phyloP scores from a whole-genome alignment of 805 yeast species.

The Saccharomycopsis javanensis region DNA sequence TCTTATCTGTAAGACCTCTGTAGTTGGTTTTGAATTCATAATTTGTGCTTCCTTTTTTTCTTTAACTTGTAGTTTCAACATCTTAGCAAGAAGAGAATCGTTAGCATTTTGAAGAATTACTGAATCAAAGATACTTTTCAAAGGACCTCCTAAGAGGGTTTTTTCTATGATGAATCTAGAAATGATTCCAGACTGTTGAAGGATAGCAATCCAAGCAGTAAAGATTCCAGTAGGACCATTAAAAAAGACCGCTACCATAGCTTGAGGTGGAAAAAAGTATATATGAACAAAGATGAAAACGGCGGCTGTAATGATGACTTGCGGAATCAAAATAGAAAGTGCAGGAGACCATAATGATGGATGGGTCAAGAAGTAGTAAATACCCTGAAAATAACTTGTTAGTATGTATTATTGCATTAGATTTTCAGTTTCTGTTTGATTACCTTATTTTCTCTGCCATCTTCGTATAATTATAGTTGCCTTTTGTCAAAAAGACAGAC shows the following conservation, averaged over 20 bases:
- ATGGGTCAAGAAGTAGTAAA: constrained; percentile 12
- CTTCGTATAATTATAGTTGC: not conserved
- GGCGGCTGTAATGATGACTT: constrained; percentile 16
- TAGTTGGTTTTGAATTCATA: not conserved
- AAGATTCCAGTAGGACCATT: constrained; percentile 21
- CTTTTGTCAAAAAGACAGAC: too few relatives aligned
- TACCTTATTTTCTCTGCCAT: not conserved
- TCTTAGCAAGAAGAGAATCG: constrained; percentile 3
- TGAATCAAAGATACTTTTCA: constrained; percentile 26
- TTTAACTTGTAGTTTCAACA: not conserved
- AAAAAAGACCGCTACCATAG: constrained; percentile 19
- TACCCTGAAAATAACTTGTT: constrained; percentile 8
- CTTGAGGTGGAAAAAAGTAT: constrained; percentile 20
- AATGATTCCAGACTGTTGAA: constrained; percentile 27
- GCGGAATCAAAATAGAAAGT: constrained; percentile 18
- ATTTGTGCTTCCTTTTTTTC: not conserved
- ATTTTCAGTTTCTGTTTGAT: not conserved
- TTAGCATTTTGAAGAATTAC: constrained; percentile 12
- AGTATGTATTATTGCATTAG: not conserved
- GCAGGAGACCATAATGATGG: constrained; percentile 16
- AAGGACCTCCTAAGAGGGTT: constrained; percentile 27
- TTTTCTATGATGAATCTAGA: constrained; percentile 24
- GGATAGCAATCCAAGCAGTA: constrained; percentile 21
- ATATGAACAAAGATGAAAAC: constrained; percentile 15
- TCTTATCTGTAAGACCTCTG: not conserved